Conservation (phyloP, 2,329 filamentous ascomycete genomes). For the Chaetomium sp. region DNA sequence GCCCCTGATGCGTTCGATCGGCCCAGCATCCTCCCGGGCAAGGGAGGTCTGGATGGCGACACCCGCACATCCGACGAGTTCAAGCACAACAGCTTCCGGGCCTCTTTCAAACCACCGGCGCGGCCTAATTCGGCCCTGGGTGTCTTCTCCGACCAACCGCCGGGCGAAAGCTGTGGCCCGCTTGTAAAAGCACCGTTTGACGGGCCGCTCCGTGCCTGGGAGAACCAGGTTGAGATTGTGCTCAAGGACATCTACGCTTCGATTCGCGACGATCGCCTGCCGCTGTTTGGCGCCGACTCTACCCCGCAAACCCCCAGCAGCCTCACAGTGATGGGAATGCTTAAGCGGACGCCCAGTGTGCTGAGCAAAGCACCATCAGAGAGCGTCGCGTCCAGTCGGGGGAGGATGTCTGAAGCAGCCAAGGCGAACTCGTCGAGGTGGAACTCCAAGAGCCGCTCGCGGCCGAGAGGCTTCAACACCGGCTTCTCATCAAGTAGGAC, state of each 20-base stretch:
- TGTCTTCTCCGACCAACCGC: conserved; percentile 41
- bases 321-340: conserved; percentile 73
- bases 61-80: conserved; percentile 43
- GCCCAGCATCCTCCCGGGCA: conserved; percentile 55
- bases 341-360: conserved; percentile 86
- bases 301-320: conserved; percentile 57
- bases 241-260: conserved; percentile 90
- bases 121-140: conserved; percentile 49
- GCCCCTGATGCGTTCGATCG: conserved; percentile 66
- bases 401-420: conserved; percentile 64
- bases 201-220: conserved; percentile 78
- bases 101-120: conserved; percentile 55
- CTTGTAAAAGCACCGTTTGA: conserved; percentile 77
- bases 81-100: conserved; percentile 45
- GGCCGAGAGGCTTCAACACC: conserved; percentile 73
- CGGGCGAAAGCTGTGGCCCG: conserved; percentile 65
- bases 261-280: conserved; percentile 83
- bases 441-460: conserved; percentile 82
- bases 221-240: conserved; percentile 84
- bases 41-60: conserved; percentile 41
- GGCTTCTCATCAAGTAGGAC: conserved; percentile 89
- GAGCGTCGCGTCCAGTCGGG: conserved; percentile 67
- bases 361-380: conserved; percentile 94
- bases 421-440: conserved; percentile 66
- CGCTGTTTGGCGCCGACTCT: conserved; percentile 72